These are phyloP conservation scores for Kwoniella mangroviensis DNA, from an alignment of 768 basidiomycete species.

Conservation along the genomic window DNA sequence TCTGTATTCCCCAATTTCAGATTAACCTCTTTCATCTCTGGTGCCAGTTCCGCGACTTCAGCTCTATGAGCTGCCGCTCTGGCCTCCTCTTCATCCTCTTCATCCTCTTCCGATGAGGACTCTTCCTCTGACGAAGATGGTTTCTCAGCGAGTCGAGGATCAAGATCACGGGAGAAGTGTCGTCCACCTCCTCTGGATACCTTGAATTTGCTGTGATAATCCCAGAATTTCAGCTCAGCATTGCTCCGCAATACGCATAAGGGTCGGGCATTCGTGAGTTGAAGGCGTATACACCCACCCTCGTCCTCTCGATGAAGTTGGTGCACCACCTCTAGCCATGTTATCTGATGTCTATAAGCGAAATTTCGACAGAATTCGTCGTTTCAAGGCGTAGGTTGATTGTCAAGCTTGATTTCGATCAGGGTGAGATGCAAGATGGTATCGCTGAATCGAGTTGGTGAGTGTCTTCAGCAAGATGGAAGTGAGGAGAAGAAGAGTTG, in stretches of 20 bases:
- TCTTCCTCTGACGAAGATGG: conserved; percentile 34
- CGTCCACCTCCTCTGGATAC: conserved; percentile 85
- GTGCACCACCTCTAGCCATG: conserved; percentile 51
- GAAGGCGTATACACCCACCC: conserved; percentile 41
- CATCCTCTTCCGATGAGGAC: conserved; percentile 37
- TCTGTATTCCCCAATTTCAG: conserved; percentile 58
- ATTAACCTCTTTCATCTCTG: conserved; percentile 49
- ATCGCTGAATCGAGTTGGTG: too few relatives aligned
- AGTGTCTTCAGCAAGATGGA: too few relatives aligned
- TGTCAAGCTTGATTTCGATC: too few relatives aligned
- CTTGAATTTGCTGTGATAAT: conserved; percentile 70
- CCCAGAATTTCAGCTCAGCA: not conserved
- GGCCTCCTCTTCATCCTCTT: conserved; percentile 58
- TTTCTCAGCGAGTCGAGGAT: conserved; percentile 31
- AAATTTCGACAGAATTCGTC: not conserved
- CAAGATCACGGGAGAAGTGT: conserved; percentile 69
- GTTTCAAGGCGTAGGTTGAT: too few relatives aligned
- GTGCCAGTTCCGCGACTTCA: conserved; percentile 50
- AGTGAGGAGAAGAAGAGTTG: too few relatives aligned
- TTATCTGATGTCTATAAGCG: not conserved
- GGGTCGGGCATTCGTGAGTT: not conserved
- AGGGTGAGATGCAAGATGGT: too few relatives aligned
- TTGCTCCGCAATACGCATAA: not conserved
- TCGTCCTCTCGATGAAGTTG: conserved; percentile 50
- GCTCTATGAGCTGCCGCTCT: conserved; percentile 43